Evolutionary conservation across 805 yeast species (phyloP).

Genomic region (Torulaspora gathmanii): DNA sequence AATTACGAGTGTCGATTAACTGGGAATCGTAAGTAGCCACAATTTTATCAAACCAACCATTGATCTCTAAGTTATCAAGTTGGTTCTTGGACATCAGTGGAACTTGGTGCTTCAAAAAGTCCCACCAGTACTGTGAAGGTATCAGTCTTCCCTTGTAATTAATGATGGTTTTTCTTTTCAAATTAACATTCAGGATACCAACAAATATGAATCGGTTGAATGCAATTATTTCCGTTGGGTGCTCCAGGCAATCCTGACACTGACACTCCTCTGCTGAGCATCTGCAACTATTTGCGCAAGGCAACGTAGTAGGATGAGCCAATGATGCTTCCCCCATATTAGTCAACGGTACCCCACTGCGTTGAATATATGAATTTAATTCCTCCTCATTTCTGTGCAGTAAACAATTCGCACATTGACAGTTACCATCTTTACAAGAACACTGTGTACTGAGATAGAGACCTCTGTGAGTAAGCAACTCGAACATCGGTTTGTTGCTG

Average conservation of each 20-base stretch:
- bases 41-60: conserved; percentile 30
- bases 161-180: conserved; percentile 29
- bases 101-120: conserved; percentile 25
- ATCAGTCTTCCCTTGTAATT: conserved; percentile 28
- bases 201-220: conserved; percentile 24
- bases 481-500: conserved; percentile 21
- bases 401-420: conserved; percentile 34
- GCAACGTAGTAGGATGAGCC: conserved; percentile 8
- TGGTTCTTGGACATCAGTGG: conserved; percentile 24
- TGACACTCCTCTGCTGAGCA: conserved; percentile 25
- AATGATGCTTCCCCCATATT: conserved; percentile 27
- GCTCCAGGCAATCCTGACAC: conserved; percentile 25
- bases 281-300: conserved; percentile 16
- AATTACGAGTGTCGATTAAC: conserved; percentile 14
- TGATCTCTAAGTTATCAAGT: conserved; percentile 23
- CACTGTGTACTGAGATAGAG: conserved; percentile 33
- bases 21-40: conserved; percentile 19
- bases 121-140: conserved; percentile 37
- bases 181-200: conserved; percentile 27
- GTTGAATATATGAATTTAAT: conserved; percentile 27
- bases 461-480: conserved; percentile 34
- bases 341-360: conserved; percentile 32
- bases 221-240: conserved; percentile 28
- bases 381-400: conserved; percentile 36
- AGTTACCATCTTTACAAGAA: conserved; percentile 32